A percentile compares a stretch with the other conserved stretches of the same genome.
Evolutionary conservation across 2,329 filamentous ascomycete species (phyloP).

Genomic region (Ilyonectria robusta): DNA sequence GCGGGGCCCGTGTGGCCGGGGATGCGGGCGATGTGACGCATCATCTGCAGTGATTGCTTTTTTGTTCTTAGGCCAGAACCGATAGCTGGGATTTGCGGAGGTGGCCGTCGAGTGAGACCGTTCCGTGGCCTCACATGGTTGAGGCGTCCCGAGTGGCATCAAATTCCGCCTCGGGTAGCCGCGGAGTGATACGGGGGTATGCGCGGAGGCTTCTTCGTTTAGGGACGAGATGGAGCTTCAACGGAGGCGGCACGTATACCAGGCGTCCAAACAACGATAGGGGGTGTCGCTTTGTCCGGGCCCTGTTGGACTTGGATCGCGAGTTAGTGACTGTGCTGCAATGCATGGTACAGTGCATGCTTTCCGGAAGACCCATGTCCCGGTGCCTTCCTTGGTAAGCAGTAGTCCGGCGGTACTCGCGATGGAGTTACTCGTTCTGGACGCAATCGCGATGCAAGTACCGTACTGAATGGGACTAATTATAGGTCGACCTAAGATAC

Average conservation of each 20-base stretch:
- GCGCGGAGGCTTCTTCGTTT: background rate
- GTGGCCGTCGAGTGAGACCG: background rate
- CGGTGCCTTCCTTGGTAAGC: background rate
- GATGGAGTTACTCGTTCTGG: background rate
- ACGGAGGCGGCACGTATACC: background rate
- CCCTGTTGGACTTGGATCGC: background rate
- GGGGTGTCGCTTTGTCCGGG: background rate
- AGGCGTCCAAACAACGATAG: background rate
- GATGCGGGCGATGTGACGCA: constrained; percentile 21
- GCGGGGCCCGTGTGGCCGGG: constrained; percentile 13
- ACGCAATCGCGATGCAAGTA: background rate
- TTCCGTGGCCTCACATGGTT: background rate
- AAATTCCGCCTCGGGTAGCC: background rate
- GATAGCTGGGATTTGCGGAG: background rate
- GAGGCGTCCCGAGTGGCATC: background rate
- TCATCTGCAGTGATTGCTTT: constrained; percentile 8
- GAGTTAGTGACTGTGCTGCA: background rate
- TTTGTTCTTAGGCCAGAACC: constrained; percentile 6
- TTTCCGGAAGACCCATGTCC: background rate
- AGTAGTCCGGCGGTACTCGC: background rate
- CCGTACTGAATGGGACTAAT: background rate
- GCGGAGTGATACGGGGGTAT: background rate
- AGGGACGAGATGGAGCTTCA: background rate
- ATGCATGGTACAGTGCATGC: constrained; percentile 1
- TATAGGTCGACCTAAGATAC: constrained; percentile 1